A percentile compares a stretch with the other conserved stretches of the same genome.
Evolutionary conservation across 345 rosid species (phyloP).

Genomic region (Gossypium turneri): DNA sequence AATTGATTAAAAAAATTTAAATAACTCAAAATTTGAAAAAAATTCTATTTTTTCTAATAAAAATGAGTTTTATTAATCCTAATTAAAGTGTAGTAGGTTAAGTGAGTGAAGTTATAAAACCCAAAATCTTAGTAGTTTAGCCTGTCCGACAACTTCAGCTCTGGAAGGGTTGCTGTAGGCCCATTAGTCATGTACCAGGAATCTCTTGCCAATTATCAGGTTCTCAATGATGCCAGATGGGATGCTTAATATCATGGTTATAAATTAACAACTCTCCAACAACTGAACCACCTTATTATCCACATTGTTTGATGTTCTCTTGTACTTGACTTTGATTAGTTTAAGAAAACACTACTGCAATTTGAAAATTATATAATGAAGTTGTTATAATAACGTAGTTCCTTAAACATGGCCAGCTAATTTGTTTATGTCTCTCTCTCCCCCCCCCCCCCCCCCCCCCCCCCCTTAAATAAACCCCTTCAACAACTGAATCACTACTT

Average conservation of each 20-base stretch:
- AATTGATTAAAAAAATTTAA: too few relatives aligned
- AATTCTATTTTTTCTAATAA: too few relatives aligned
- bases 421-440: slow-evolving; percentile 19
- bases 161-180: too few relatives aligned
- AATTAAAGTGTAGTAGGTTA: too few relatives aligned
- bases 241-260: slow-evolving; percentile 30
- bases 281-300: slow-evolving; percentile 30
- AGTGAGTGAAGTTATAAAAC: too few relatives aligned
- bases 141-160: too few relatives aligned
- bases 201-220: too few relatives aligned
- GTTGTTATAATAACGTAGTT: slow-evolving; percentile 8
- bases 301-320: slow-evolving; percentile 1
- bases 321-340: slow-evolving; percentile 14
- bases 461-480: neutral
- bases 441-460: neutral
- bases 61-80: too few relatives aligned
- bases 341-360: slow-evolving; percentile 1
- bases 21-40: too few relatives aligned
- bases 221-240: slow-evolving; percentile 19
- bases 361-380: neutral
- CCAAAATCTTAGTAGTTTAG: too few relatives aligned
- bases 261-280: slow-evolving; percentile 39
- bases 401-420: slow-evolving; percentile 53
- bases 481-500: neutral
- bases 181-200: too few relatives aligned